phyloP scores from a whole-genome alignment of 2,329 filamentous ascomycete genomes.

The Diaporthe humulicola region DNA sequence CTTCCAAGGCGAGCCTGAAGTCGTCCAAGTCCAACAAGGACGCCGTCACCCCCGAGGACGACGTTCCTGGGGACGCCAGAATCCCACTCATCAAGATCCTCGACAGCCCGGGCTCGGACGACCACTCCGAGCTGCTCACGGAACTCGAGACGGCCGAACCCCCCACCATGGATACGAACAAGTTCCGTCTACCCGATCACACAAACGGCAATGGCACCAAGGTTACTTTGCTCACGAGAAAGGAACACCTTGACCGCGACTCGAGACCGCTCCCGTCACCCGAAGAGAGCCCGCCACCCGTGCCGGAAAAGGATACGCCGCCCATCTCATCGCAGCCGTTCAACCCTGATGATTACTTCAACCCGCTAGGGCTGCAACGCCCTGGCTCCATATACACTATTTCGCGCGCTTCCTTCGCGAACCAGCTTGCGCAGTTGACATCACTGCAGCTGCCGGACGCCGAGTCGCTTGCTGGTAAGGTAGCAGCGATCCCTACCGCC shows the following conservation, averaged over 20 bases:
- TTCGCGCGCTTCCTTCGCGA: slow-evolving; percentile 91
- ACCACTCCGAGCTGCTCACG: slow-evolving; percentile 58
- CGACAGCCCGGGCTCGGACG: slow-evolving; percentile 46
- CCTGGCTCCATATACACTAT: slow-evolving; percentile 94
- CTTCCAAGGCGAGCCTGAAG: slow-evolving; percentile 51
- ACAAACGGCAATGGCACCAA: slow-evolving; percentile 77
- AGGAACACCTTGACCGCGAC: slow-evolving; percentile 69
- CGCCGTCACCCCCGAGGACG: slow-evolving; percentile 32
- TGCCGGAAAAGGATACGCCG: slow-evolving; percentile 62
- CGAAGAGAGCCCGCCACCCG: slow-evolving; percentile 56
- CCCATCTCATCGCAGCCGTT: slow-evolving; percentile 52
- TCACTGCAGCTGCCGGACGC: slow-evolving; percentile 91
- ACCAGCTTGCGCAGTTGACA: slow-evolving; percentile 91
- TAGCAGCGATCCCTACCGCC: slow-evolving; percentile 87
- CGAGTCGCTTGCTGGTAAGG: slow-evolving; percentile 83
- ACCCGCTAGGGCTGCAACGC: slow-evolving; percentile 74
- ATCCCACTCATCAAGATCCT: slow-evolving; percentile 45
- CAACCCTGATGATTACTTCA: slow-evolving; percentile 74
- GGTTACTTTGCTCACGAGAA: slow-evolving; percentile 68
- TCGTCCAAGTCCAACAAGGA: slow-evolving; percentile 39
- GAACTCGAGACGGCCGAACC: slow-evolving; percentile 65
- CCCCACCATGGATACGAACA: slow-evolving; percentile 78
- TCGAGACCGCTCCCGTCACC: slow-evolving; percentile 56
- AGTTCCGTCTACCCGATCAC: slow-evolving; percentile 80
- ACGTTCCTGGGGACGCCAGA: slow-evolving; percentile 40